phyloP scores from a whole-genome alignment of 352 stramenopile genomes.

The Globisporangium apiculatum region DNA sequence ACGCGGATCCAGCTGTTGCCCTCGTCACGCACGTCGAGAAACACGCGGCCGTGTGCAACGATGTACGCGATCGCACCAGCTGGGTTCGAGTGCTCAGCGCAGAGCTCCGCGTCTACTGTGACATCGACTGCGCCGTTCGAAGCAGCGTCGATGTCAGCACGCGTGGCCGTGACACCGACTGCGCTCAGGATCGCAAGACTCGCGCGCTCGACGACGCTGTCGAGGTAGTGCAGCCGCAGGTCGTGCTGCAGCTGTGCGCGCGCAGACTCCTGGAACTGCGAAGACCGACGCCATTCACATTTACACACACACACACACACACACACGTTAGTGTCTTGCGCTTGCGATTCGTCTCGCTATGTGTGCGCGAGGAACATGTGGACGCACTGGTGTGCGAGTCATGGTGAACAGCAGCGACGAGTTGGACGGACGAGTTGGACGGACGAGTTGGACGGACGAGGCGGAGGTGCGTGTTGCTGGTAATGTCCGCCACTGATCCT shows the following conservation, averaged over 20 bases:
- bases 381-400: too few species aligned
- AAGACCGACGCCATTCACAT: too few species aligned
- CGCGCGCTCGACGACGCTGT: slow-evolving; percentile 48
- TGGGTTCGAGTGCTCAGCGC: slow-evolving; percentile 40
- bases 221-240: slow-evolving; percentile 55
- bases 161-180: slow-evolving; percentile 34
- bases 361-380: too few species aligned
- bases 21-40: slow-evolving; percentile 62
- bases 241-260: slow-evolving; percentile 21
- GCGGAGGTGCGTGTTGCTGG: too few species aligned
- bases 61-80: slow-evolving; percentile 23
- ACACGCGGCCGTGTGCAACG: slow-evolving; percentile 31
- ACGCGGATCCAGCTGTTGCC: slow-evolving; percentile 65
- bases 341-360: too few species aligned
- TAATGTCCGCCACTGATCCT: too few species aligned
- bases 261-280: neutral
- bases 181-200: slow-evolving; percentile 47
- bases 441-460: too few species aligned
- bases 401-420: too few species aligned
- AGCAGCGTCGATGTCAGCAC: neutral
- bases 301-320: too few species aligned
- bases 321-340: too few species aligned
- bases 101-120: slow-evolving; percentile 16
- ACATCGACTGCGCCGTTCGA: slow-evolving; percentile 12
- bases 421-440: too few species aligned